Evolutionary conservation across 78 protist species (phyloP), one percentile per base, ranked within the genome.

Genomic region (Dictyostelium purpureum): DNA sequence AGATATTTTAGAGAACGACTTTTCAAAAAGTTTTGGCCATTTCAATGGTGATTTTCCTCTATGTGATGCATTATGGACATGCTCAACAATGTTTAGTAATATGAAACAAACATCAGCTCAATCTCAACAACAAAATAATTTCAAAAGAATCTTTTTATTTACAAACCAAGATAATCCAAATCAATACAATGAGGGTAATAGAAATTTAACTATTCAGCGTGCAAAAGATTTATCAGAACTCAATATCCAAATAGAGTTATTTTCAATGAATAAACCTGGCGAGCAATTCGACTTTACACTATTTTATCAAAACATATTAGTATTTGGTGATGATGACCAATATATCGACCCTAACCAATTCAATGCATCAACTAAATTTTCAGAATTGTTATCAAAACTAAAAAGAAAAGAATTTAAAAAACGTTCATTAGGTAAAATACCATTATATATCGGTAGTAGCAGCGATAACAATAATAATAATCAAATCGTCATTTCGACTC

Each of bases 21-120:
- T 57, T 11, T n/a, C 43, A 42, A 51, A 43, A 2, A 35, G 56
- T 28, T 73, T 85, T 21, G 95, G 88, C 9, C 82, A 88, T 9
- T 43, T 57, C 28, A 2, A 69, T 24, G 24, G 24, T 18, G 88
- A 77, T 11, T 67, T 93, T 35, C 75, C 81, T 47, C 88, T 94
- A 74, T 57, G 93, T 51, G 96, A 94, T 81, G 96, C 94, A 16
- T 54, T 94, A 3, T 94, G 96, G 96, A 94, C 94, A 31, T 94
- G 96, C 56, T 88, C 94, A 37, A 79, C 88, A 6, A 94, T 94
- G 93, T 94, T 94, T 59, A 79, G 79, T 45, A 76, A 63, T 43
- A 42, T 70, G 0, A 74, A 88, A 77, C 67, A 75, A 70, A 16
- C 77, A n/a, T 67, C 57, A 26, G 11, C 69, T 14, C 14, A 26